Evolutionary conservation across 2,329 filamentous ascomycete species (phyloP).

Genomic region (Penicillium occitanis): DNA sequence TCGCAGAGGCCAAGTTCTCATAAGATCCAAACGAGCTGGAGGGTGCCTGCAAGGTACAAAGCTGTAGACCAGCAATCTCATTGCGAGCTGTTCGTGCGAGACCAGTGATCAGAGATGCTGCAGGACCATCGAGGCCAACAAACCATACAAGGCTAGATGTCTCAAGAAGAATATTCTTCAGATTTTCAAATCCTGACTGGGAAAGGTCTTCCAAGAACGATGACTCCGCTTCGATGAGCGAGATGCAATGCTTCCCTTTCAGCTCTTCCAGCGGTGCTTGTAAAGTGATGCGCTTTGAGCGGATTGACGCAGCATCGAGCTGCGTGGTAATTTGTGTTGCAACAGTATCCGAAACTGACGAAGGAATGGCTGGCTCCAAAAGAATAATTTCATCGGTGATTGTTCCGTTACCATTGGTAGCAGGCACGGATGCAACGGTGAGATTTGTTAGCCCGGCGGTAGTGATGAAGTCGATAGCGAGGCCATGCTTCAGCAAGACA

Average conservation of each 20-base stretch:
- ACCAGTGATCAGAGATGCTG: constrained; percentile 5
- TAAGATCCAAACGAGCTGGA: background rate
- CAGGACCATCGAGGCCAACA: constrained; percentile 1
- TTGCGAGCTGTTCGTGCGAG: constrained; percentile 13
- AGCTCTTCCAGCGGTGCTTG: constrained; percentile 1
- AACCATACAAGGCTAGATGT: constrained; percentile 6
- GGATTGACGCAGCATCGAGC: constrained; percentile 6
- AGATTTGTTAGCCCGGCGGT: background rate
- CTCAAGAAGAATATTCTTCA: constrained; percentile 3
- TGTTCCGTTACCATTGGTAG: background rate
- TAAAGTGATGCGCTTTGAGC: constrained; percentile 9
- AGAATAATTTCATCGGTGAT: background rate
- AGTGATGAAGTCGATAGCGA: background rate
- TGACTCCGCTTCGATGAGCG: background rate
- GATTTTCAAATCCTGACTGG: background rate
- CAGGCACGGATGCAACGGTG: background rate
- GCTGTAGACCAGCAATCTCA: constrained; percentile 5
- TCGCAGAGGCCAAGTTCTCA: background rate
- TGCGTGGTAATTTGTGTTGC: background rate
- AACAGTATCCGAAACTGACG: background rate
- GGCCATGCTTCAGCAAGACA: background rate
- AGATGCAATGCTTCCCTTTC: background rate
- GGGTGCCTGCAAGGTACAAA: constrained; percentile 30
- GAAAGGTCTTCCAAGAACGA: background rate
- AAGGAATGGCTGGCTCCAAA: background rate